Percentiles rank a stretch among this genome's conserved stretches.
phyloP scores from a whole-genome alignment of 495 filamentous ascomycete genomes.

The Penicillium paxilli region DNA sequence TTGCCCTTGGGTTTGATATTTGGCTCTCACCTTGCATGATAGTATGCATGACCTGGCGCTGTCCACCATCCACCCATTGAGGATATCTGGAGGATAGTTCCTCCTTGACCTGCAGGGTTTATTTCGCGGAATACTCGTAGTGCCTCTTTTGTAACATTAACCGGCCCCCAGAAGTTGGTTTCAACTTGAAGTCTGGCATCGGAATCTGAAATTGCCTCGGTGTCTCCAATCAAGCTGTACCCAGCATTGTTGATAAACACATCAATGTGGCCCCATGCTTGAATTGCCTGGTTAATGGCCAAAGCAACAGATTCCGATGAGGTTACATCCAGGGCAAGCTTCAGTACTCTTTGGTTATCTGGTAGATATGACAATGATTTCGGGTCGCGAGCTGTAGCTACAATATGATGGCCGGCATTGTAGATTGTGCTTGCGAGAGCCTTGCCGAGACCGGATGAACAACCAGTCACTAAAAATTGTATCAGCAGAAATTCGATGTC shows the following conservation, averaged over 20 bases:
- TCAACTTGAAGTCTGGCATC: slow-evolving; percentile 43
- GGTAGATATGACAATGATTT: slow-evolving; percentile 38
- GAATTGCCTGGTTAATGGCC: slow-evolving; percentile 35
- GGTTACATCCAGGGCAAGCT: slow-evolving; percentile 48
- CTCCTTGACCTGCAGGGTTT: slow-evolving; percentile 33
- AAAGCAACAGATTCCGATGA: slow-evolving; percentile 36
- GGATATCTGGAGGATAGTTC: slow-evolving; percentile 54
- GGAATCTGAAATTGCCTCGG: slow-evolving; percentile 41
- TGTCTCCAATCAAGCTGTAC: slow-evolving; percentile 44
- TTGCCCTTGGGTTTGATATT: neutral
- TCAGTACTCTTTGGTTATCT: slow-evolving; percentile 34
- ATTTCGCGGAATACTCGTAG: slow-evolving; percentile 13
- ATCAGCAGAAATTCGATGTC: neutral
- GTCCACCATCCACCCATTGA: slow-evolving; percentile 52
- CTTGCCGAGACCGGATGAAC: slow-evolving; percentile 42
- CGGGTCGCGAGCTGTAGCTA: slow-evolving; percentile 48
- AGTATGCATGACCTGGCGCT: slow-evolving; percentile 48
- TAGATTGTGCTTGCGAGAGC: slow-evolving; percentile 39
- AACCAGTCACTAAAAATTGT: slow-evolving; percentile 23
- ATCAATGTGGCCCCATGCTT: slow-evolving; percentile 48
- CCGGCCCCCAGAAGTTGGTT: slow-evolving; percentile 53
- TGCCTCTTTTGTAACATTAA: slow-evolving; percentile 39
- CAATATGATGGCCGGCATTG: slow-evolving; percentile 41
- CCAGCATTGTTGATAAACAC: slow-evolving; percentile 61
- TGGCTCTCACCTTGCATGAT: slow-evolving; percentile 43